These are phyloP conservation scores for Saccharomycopsis malanga DNA, from an alignment of 805 yeast genomes.

Conservation along the genomic window DNA sequence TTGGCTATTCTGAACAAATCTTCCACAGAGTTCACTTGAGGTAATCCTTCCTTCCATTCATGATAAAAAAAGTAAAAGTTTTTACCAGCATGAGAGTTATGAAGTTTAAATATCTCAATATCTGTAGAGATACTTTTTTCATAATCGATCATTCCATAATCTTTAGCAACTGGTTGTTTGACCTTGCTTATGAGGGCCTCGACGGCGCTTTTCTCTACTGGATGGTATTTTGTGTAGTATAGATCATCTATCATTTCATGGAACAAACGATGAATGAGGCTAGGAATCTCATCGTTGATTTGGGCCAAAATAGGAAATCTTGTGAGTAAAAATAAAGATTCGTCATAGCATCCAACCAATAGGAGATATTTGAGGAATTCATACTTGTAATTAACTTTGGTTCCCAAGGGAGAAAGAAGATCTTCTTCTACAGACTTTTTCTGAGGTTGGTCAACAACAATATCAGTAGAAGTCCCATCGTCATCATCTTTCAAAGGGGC, in stretches of 20 bases:
- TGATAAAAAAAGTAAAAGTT: slow-evolving; percentile 36
- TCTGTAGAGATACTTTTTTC: slow-evolving; percentile 26
- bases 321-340: slow-evolving; percentile 51
- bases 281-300: slow-evolving; percentile 43
- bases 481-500: slow-evolving; percentile 73
- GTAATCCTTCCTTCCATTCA: slow-evolving; percentile 42
- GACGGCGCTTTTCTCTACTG: slow-evolving; percentile 18
- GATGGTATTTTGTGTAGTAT: slow-evolving; percentile 26
- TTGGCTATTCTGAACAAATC: slow-evolving; percentile 43
- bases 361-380: slow-evolving; percentile 48
- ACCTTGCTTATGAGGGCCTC: slow-evolving; percentile 26
- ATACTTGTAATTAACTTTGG: slow-evolving; percentile 31
- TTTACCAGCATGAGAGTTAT: slow-evolving; percentile 16
- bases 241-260: slow-evolving; percentile 45
- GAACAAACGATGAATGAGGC: slow-evolving; percentile 43
- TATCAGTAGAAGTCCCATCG: slow-evolving; percentile 27
- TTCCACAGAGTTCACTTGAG: slow-evolving; percentile 32
- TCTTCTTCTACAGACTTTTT: slow-evolving; percentile 1
- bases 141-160: slow-evolving; percentile 27
- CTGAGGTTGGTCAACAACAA: background rate
- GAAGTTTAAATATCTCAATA: slow-evolving; percentile 31
- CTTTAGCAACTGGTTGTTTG: slow-evolving; percentile 26
- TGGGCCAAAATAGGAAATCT: slow-evolving; percentile 55
- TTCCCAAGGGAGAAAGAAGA: slow-evolving; percentile 25
- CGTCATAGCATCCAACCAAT: slow-evolving; percentile 53